Percentiles rank a stretch among this genome's conserved stretches.
Conservation (phyloP, 2,329 filamentous ascomycete species). For the Botrytis squamosa region DNA sequence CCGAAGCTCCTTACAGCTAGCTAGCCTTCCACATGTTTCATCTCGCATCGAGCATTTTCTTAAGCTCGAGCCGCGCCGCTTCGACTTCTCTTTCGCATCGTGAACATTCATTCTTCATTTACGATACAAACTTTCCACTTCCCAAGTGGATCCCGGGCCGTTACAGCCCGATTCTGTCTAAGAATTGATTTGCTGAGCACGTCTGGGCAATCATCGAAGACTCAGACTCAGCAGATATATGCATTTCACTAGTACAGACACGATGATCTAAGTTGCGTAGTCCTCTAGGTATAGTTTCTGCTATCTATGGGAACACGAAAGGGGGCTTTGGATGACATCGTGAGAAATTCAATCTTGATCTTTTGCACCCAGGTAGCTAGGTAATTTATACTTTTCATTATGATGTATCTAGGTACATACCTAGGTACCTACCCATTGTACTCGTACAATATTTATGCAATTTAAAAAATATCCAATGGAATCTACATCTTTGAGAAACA, state of each 20-base stretch:
- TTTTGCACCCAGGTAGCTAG: neutral
- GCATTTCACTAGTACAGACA: neutral
- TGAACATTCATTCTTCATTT: neutral
- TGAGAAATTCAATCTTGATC: neutral
- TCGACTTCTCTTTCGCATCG: neutral
- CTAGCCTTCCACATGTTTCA: neutral
- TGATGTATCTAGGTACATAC: too few species aligned
- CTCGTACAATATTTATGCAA: neutral
- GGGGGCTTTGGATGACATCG: neutral
- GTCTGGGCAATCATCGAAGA: neutral
- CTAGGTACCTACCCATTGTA: too few species aligned
- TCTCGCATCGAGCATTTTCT: neutral
- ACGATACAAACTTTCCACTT: neutral
- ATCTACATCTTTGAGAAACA: neutral
- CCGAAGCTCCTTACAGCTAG: neutral
- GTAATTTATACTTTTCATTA: neutral
- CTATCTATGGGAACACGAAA: neutral
- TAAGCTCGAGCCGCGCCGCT: neutral
- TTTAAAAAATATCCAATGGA: neutral
- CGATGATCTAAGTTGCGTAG: neutral
- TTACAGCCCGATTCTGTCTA: neutral
- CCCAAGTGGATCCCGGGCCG: neutral
- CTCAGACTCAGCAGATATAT: neutral
- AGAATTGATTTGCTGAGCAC: neutral
- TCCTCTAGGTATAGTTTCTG: neutral